Base-by-base conservation (phyloP, 768 basidiomycete species). In the Tremella fuciformis region DNA sequence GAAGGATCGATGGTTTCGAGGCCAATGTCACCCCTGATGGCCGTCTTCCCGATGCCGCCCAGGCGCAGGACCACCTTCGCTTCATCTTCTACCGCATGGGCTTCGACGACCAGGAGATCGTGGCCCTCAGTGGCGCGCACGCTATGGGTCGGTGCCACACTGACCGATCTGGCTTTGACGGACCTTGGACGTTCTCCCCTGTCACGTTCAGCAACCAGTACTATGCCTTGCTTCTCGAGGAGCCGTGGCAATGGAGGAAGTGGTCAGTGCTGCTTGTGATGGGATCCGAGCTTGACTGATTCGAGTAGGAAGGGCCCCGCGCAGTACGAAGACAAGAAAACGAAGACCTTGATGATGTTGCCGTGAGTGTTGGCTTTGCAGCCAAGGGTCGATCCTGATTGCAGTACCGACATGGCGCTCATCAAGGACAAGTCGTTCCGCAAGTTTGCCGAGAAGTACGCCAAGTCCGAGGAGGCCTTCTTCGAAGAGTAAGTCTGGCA, bases 21-120 rank as follows among this genome's bases (percentile, higher is more conserved):
- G 77, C 80, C 48, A 77, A 93, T 52, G 76, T 71, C 46, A 77
- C 77, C 24, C 77, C 77, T 16, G 76, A 77, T 62, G 77, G 77
- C 18, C 64, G 79, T 55, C 67, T 80, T 13, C 79, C 79, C 13
- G 92, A 98, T 71, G 93, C 86, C 13, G 67, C 84, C 34, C 86
- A 90, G 77, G 91, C 89, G 56, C 80, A 85, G 44, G 84, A 88
- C 75, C 94, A 98, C 76, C 79, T 98, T 60, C 84, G 94, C 62
- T 81, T 85, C 58, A 88, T 93, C 77, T 92, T 92, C 80, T 84
- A 88, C 79, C 87, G 90, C 71, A 92, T 92, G 91, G 91, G 88
- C 53, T 93, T 97, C 82, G 88, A 91, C 74, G 94, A 99, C 79
- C 90, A 89, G 78, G 94, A 97, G 80, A 98, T 98, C 50, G 93